phyloP scores from a whole-genome alignment of 2,329 filamentous ascomycete genomes.

The Trichoderma sp. region DNA sequence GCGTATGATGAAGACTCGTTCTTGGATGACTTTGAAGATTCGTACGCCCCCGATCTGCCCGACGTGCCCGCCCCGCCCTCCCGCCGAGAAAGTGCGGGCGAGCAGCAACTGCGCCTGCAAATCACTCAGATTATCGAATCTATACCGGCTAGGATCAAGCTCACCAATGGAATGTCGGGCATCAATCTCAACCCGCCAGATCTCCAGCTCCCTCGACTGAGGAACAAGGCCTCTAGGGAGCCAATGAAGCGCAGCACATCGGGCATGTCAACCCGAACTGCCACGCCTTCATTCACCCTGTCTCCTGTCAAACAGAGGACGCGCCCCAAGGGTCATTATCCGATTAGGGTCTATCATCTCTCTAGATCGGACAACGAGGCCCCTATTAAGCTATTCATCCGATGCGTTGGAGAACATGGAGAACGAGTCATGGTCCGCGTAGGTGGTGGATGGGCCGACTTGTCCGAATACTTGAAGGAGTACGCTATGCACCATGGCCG shows the following conservation, averaged over 20 bases:
- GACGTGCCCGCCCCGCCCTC: constrained; percentile 36
- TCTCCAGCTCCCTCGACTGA: constrained; percentile 54
- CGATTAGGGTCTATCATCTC: constrained; percentile 91
- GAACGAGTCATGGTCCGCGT: constrained; percentile 98
- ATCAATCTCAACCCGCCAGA: constrained; percentile 64
- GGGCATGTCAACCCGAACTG: constrained; percentile 59
- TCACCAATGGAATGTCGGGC: constrained; percentile 58
- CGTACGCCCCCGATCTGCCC: constrained; percentile 39
- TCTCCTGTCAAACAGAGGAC: constrained; percentile 63
- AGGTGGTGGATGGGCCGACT: constrained; percentile 95
- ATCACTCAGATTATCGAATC: constrained; percentile 77
- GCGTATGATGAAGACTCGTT: constrained; percentile 51
- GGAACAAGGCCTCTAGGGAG: constrained; percentile 50
- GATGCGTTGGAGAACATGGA: constrained; percentile 84
- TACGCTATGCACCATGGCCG: constrained; percentile 91
- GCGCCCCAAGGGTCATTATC: constrained; percentile 61
- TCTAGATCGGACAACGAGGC: constrained; percentile 80
- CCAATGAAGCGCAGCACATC: constrained; percentile 54
- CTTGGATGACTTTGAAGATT: constrained; percentile 53
- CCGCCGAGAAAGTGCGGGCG: constrained; percentile 48
- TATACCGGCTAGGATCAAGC: constrained; percentile 78
- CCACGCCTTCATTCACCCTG: constrained; percentile 70
- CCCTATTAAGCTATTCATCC: constrained; percentile 93
- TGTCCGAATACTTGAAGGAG: constrained; percentile 91
- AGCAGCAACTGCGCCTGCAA: constrained; percentile 76